Percentiles rank a stretch among this genome's conserved stretches.
Conservation (phyloP, 495 filamentous ascomycete genomes). For the Usnea hakonensis region DNA sequence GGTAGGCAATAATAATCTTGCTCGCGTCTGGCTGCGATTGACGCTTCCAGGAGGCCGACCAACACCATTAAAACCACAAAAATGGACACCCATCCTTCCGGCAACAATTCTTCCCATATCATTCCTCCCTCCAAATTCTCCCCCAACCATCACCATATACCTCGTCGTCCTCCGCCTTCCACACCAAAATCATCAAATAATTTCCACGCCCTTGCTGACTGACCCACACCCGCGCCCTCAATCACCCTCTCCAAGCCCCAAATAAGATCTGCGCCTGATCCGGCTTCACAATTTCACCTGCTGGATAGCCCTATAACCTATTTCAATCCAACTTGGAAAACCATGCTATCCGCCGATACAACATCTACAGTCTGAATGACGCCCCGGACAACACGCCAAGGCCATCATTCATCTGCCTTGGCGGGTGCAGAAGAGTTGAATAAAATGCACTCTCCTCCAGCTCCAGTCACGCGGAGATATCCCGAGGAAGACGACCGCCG, state of each 20-base stretch:
- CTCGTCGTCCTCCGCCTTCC: slow-evolving; percentile 13
- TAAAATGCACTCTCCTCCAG: slow-evolving; percentile 4
- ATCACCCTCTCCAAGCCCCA: too few species aligned
- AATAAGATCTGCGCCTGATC: slow-evolving; percentile 16
- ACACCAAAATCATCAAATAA: neutral
- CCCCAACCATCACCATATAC: slow-evolving; percentile 5
- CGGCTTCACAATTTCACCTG: slow-evolving; percentile 2
- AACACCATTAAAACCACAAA: slow-evolving; percentile 10
- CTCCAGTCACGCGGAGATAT: slow-evolving; percentile 23
- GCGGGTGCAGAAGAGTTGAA: slow-evolving; percentile 16
- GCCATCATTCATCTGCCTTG: slow-evolving; percentile 14
- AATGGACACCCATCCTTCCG: slow-evolving; percentile 16
- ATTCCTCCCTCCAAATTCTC: slow-evolving; percentile 3
- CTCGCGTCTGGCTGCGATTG: slow-evolving; percentile 13
- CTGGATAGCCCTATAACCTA: slow-evolving; percentile 11
- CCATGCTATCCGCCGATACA: slow-evolving; percentile 2
- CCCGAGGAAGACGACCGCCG: slow-evolving; percentile 27
- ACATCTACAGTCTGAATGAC: neutral
- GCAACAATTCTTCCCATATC: slow-evolving; percentile 12
- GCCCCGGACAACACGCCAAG: slow-evolving; percentile 1
- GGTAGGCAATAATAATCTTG: neutral
- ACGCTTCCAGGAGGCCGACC: slow-evolving; percentile 14
- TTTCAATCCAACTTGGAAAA: neutral
- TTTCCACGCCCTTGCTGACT: slow-evolving; percentile 9
- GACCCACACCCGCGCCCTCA: slow-evolving; percentile 7